phyloP scores from a whole-genome alignment of 2,329 filamentous ascomycete species.

The Arthrobotrys iridis region DNA sequence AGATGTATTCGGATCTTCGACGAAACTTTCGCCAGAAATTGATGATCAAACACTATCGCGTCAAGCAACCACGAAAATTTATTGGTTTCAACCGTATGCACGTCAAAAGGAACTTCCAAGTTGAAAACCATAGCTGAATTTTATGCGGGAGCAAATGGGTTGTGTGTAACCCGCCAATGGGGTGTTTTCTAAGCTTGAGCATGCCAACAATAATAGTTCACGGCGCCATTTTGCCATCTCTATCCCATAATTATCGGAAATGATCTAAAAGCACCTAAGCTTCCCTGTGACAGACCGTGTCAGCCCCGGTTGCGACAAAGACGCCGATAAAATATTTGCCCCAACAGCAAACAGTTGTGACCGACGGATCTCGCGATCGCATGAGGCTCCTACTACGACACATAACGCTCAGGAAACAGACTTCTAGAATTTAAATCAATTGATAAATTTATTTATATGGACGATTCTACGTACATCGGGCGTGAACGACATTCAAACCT shows the following conservation, averaged over 20 bases:
- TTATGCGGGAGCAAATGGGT: no score
- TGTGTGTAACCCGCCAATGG: background rate
- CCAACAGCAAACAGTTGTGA: background rate
- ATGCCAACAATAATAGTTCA: background rate
- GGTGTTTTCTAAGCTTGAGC: no score
- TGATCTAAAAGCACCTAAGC: background rate
- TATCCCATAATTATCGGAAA: background rate
- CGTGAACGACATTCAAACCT: background rate
- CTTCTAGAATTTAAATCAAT: background rate
- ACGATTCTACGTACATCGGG: background rate
- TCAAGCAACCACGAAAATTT: no score
- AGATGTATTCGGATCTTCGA: no score
- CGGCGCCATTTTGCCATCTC: background rate
- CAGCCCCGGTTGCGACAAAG: conserved; percentile 11
- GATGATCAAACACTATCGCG: no score
- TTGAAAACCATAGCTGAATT: background rate
- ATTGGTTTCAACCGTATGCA: no score
- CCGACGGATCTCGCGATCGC: no score
- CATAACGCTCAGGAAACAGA: background rate
- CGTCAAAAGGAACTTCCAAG: no score
- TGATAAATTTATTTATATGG: no score
- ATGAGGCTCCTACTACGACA: conserved; percentile 3
- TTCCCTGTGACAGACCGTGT: background rate
- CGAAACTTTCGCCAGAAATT: no score
- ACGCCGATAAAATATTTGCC: background rate